Evolutionary conservation across 2,329 filamentous ascomycete species (phyloP), one percentile per base, ranked within the genome.

Genomic region (Microcera coccophila): DNA sequence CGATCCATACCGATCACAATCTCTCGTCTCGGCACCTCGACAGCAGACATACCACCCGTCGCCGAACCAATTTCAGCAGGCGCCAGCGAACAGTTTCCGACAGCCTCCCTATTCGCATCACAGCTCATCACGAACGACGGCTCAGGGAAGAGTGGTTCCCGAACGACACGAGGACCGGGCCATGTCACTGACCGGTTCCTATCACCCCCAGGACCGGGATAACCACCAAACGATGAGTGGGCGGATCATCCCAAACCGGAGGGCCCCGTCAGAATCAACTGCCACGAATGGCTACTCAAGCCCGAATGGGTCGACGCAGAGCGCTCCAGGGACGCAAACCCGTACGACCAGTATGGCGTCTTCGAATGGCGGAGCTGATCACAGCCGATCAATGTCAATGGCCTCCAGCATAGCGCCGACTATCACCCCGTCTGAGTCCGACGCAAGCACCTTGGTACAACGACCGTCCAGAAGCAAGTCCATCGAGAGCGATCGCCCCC

Each of bases 151-250:
- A 47, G 75, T 93, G 26, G 90, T 98, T 8, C 93, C 93, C 2
- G 90, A 96, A 62, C 82, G 91, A 41, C 86, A 90, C 48, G 88
- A 94, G 58, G 91, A 97, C 65, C 81, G 93, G 44, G 84, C 93
- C 50, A 97, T 97, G 93, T 95, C 91, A 35, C 85, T 98, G 84
- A 93, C 85, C 4, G 88, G 87, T 9, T 87, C 64, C 16, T 74
- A 71, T 47, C 63, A 89, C 54, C 76, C 84, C 3, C 76, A 85
- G 41, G 88, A 94, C 55, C 77, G 79, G 47, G 85, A 87, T 58
- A 74, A 90, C 34, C 85, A 93, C 64, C 91, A 96, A 66, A 96
- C 90, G 5, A 94, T 91, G 81, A 95, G 87, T 62, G 93, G 93
- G 36, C 81, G 93, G 53, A 77, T 95, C 16, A 95, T 98, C 53